phyloP scores from a whole-genome alignment of 2,329 filamentous ascomycete species.

The Sporothrix brunneoviolacea region DNA sequence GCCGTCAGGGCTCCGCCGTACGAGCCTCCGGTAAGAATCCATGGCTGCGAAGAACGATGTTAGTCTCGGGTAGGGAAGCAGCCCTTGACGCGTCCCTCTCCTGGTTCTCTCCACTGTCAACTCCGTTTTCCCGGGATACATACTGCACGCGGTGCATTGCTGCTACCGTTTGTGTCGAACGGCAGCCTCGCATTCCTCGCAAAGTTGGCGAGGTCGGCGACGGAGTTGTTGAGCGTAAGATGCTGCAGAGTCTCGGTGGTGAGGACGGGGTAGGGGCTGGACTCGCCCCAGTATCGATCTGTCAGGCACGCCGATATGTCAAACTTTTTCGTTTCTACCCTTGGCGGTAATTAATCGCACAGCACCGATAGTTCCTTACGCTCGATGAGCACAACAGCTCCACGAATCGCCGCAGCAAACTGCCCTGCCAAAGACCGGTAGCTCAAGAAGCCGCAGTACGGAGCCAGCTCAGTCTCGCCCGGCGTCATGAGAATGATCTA shows the following conservation, averaged over 20 bases:
- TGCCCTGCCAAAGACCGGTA: not conserved
- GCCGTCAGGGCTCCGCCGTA: slow-evolving; percentile 51
- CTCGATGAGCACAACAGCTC: slow-evolving; percentile 8
- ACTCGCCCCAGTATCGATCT: slow-evolving; percentile 54
- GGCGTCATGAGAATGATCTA: slow-evolving; percentile 10
- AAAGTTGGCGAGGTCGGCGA: slow-evolving; percentile 48
- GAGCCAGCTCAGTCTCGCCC: slow-evolving; percentile 2
- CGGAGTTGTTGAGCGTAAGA: slow-evolving; percentile 46
- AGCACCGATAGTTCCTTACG: no score
- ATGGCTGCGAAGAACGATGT: slow-evolving; percentile 36
- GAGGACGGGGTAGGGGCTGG: slow-evolving; percentile 43
- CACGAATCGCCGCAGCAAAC: not conserved
- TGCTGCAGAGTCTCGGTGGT: slow-evolving; percentile 47
- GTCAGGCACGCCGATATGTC: not conserved
- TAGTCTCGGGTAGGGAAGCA: no score
- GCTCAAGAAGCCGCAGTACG: not conserved
- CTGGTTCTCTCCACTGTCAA: no score
- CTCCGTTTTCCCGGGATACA: no score
- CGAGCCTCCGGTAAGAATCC: slow-evolving; percentile 50
- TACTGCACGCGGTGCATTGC: slow-evolving; percentile 42
- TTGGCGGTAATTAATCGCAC: no score
- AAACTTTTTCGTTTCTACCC: not conserved
- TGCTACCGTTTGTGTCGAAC: slow-evolving; percentile 41
- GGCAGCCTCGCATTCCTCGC: slow-evolving; percentile 46
- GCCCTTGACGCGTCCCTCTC: no score